A percentile compares a stretch with the other conserved stretches of the same genome.
Evolutionary conservation across 495 filamentous ascomycete genomes (phyloP).

Genomic region (Letharia lupina): DNA sequence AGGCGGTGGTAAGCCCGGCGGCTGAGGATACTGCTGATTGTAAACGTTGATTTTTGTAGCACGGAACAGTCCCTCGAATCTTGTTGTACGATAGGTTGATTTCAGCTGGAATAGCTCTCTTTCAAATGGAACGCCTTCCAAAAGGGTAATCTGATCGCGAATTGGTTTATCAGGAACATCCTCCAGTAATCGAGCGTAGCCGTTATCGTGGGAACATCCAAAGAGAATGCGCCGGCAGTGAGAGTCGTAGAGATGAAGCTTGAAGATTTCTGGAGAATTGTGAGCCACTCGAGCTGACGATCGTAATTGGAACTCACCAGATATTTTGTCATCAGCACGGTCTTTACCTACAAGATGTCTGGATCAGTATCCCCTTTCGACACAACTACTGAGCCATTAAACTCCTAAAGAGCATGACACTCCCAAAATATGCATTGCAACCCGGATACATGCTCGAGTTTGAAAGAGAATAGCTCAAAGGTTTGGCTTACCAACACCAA

Average conservation of each 20-base stretch:
- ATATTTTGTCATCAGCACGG: constrained; percentile 63
- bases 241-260: constrained; percentile 55
- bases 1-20: constrained; percentile 16
- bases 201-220: constrained; percentile 68
- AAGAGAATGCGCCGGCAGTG: constrained; percentile 78
- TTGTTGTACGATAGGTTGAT: constrained; percentile 49
- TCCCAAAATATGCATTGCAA: neutral
- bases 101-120: constrained; percentile 49
- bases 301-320: constrained; percentile 43
- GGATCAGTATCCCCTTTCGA: constrained; percentile 39
- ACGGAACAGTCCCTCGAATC: constrained; percentile 60
- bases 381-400: constrained; percentile 10
- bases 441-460: neutral
- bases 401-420: neutral
- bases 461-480: neutral
- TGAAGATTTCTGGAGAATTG: constrained; percentile 53
- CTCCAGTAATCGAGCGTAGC: constrained; percentile 63
- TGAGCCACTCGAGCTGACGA: neutral
- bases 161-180: constrained; percentile 48
- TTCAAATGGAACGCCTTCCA: constrained; percentile 67
- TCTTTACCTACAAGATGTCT: constrained; percentile 43
- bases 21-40: constrained; percentile 16
- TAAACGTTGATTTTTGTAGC: constrained; percentile 44
- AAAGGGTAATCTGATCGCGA: constrained; percentile 54
- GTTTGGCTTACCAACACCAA: constrained; percentile 1